Evolutionary conservation across 2,329 filamentous ascomycete species (phyloP).

Genomic region (Colletotrichum trifolii): DNA sequence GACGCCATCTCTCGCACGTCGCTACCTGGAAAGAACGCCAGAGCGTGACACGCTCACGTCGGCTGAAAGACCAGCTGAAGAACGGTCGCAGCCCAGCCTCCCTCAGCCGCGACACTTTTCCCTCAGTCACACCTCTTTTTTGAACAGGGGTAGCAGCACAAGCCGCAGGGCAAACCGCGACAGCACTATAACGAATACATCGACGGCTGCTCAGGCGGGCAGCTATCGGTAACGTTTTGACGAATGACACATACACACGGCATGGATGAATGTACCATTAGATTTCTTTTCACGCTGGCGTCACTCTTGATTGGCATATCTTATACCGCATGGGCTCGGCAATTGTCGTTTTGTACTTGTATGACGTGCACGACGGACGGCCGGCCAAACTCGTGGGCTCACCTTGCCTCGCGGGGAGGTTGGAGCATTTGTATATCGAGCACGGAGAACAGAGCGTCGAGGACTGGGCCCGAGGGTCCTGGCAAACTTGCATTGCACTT

Average conservation of each 20-base stretch:
- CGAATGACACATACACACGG: slow-evolving; percentile 42
- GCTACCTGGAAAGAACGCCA: slow-evolving; percentile 60
- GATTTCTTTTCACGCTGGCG: slow-evolving; percentile 35
- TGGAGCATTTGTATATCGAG: slow-evolving; percentile 34
- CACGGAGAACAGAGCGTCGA: slow-evolving; percentile 26
- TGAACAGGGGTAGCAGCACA: slow-evolving; percentile 59
- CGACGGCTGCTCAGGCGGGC: slow-evolving; percentile 53
- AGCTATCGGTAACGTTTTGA: slow-evolving; percentile 56
- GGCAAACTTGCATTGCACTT: not conserved
- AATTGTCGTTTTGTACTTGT: slow-evolving; percentile 29
- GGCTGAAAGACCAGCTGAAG: slow-evolving; percentile 52
- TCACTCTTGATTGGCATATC: slow-evolving; percentile 36
- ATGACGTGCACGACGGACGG: slow-evolving; percentile 37
- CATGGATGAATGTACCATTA: slow-evolving; percentile 39
- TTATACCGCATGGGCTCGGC: slow-evolving; percentile 33
- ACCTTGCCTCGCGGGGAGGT: slow-evolving; percentile 13
- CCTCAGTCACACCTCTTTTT: slow-evolving; percentile 53
- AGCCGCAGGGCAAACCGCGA: slow-evolving; percentile 56
- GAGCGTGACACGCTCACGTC: slow-evolving; percentile 53
- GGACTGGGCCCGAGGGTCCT: slow-evolving; percentile 12
- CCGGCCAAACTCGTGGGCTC: slow-evolving; percentile 27
- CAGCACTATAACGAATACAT: slow-evolving; percentile 52
- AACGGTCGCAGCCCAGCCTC: slow-evolving; percentile 47
- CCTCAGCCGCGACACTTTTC: slow-evolving; percentile 52
- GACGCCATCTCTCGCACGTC: slow-evolving; percentile 53